Evolutionary conservation across 2,329 filamentous ascomycete genomes (phyloP), one percentile per base, ranked within the genome.

Genomic region (Colletotrichum lupini): DNA sequence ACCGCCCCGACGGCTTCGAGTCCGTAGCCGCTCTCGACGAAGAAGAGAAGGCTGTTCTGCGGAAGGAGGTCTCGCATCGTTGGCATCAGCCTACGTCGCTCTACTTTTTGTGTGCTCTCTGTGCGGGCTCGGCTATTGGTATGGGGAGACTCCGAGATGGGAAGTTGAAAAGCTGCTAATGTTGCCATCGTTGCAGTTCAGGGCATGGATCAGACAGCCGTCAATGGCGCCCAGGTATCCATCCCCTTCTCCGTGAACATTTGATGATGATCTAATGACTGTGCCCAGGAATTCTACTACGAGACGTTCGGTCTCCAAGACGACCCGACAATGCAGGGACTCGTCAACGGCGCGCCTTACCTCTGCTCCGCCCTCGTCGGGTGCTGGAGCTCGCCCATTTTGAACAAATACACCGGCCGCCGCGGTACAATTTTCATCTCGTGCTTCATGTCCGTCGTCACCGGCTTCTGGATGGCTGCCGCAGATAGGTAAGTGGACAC

Each of bases 181-280:
- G 9, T 49, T 2, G 8, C 3, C 0, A 16, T 2, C 4, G 3
- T 35, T n/a, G n/a, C 58, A 8, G 71, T 73, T 6, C 91, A 92
- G 76, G 91, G 91, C 75, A 91, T 92, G 88, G 90, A 92, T 77
- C 89, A 92, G 78, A 91, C 90, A 0, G 90, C 91, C 3, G 89
- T 91, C 60, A 91, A 92, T 72, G 90, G 90, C 49, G 90, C 90
- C 3, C 90, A 92, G 75, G 85, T 91, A 52, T 87, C 87, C 78
- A 42, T 89, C 84, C 88, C 76, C 89, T 89, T 26, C 9, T 22
- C 35, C 1, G 12, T 32, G n/a, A 49, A 49, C 49, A n/a, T 49
- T 37, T 14, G 28, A 19, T 3, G 7, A 57, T 77, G 60, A 76
- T 85, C 84, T 60, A 5, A 70, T 12, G 9, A 55, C 6, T 30